These are phyloP conservation scores for Pisolithus tinctorius DNA, from an alignment of 768 basidiomycete species.

Conservation along the genomic window DNA sequence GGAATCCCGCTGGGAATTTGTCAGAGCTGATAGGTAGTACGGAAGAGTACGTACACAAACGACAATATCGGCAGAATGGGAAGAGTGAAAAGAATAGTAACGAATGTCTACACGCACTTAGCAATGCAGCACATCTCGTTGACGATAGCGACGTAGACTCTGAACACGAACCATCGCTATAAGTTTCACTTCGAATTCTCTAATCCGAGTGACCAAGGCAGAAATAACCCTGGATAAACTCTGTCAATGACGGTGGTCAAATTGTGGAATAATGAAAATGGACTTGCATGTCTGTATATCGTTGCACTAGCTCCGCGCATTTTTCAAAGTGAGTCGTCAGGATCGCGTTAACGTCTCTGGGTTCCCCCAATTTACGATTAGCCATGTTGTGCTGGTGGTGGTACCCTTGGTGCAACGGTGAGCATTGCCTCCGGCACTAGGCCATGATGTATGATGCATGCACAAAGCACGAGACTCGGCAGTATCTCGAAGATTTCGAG, in stretches of 20 bases:
- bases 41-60: constrained; percentile 32
- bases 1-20: constrained; percentile 20
- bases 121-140: background rate
- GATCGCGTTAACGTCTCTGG: constrained; percentile 9
- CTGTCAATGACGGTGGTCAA: background rate
- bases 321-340: constrained; percentile 22
- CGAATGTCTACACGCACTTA: constrained; percentile 30
- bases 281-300: constrained; percentile 24
- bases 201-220: constrained; percentile 19
- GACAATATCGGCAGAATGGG: constrained; percentile 28
- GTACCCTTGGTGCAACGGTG: no score
- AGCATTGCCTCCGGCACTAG: no score
- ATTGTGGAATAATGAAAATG: background rate
- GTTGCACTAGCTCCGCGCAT: constrained; percentile 20
- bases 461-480: no score
- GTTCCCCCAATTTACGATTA: background rate
- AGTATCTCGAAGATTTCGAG: background rate
- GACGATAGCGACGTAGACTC: background rate
- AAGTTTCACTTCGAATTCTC: constrained; percentile 18
- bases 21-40: constrained; percentile 6
- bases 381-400: constrained; percentile 9
- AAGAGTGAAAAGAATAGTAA: constrained; percentile 33
- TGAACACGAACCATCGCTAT: constrained; percentile 16
- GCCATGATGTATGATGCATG: no score
- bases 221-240: constrained; percentile 35